Evolutionary conservation across 2,329 filamentous ascomycete genomes (phyloP).

Genomic region (Lasiodiplodia gonubiensis): DNA sequence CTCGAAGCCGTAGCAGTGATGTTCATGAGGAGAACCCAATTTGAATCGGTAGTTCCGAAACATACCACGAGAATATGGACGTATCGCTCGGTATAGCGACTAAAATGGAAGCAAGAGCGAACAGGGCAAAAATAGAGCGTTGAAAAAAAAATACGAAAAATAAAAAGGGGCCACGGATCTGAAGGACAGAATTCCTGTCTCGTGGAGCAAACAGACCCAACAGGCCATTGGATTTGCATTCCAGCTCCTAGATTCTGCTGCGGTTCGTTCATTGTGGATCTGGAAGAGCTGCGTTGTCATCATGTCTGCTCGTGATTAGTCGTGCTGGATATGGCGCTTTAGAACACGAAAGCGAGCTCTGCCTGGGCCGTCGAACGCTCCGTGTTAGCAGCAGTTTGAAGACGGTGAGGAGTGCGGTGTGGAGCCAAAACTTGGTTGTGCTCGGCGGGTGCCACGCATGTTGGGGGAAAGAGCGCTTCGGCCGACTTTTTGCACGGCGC

Average conservation of each 20-base stretch:
- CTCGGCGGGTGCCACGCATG: constrained; percentile 12
- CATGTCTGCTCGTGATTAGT: constrained; percentile 5
- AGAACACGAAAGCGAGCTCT: constrained; percentile 11
- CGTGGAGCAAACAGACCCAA: background rate
- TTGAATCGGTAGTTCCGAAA: background rate
- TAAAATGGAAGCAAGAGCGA: background rate
- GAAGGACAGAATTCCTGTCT: background rate
- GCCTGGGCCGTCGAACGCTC: background rate
- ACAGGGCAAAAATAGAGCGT: background rate
- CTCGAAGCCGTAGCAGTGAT: background rate
- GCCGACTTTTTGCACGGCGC: background rate
- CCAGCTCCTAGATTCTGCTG: background rate
- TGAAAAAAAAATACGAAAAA: background rate
- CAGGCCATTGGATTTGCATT: background rate
- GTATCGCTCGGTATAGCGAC: background rate
- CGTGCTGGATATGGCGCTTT: background rate
- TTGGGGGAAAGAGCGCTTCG: background rate
- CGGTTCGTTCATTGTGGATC: background rate
- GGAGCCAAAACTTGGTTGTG: constrained; percentile 6
- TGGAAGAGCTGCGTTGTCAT: constrained; percentile 1
- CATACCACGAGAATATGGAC: background rate
- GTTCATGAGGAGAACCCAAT: background rate
- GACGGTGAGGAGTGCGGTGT: constrained; percentile 1
- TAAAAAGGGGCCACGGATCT: background rate
- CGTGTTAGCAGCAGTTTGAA: background rate